A percentile compares a stretch with the other conserved stretches of the same genome.
phyloP scores from a whole-genome alignment of 345 rosid genomes.

The Litchi chinensis region DNA sequence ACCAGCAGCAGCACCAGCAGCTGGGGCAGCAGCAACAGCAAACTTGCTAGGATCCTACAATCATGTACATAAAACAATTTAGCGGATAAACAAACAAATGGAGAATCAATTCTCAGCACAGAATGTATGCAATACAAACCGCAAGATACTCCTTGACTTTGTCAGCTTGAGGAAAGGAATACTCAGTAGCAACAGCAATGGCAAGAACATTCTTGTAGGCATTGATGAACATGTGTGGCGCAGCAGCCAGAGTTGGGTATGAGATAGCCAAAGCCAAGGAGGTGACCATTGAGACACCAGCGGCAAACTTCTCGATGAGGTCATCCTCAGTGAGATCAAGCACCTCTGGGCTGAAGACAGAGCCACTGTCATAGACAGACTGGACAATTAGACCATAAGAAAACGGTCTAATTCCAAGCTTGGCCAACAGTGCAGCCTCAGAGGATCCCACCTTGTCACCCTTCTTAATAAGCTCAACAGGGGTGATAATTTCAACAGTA shows the following conservation, averaged over 20 bases:
- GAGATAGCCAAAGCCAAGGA: conserved; percentile 70
- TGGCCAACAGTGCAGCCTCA: conserved; percentile 88
- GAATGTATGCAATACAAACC: conserved; percentile 35
- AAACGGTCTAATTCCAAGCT: conserved; percentile 92
- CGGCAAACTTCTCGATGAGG: conserved; percentile 73
- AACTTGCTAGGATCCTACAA: conserved; percentile 87
- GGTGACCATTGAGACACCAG: conserved; percentile 72
- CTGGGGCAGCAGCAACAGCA: conserved; percentile 53
- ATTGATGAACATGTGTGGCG: conserved; percentile 88
- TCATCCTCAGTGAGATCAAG: conserved; percentile 85
- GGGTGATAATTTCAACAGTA: conserved; percentile 91
- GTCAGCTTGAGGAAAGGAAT: conserved; percentile 77
- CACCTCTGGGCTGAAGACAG: conserved; percentile 88
- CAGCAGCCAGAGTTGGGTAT: conserved; percentile 86
- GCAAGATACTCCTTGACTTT: conserved; percentile 79
- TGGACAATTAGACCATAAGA: conserved; percentile 80
- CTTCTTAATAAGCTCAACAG: conserved; percentile 91
- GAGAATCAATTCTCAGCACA: not conserved
- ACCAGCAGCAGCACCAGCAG: conserved; percentile 28
- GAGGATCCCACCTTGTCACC: conserved; percentile 98
- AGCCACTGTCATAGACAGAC: conserved; percentile 84
- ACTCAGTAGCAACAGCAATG: conserved; percentile 72
- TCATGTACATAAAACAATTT: not conserved
- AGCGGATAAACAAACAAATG: not conserved
- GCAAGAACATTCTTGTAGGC: conserved; percentile 83